Percentiles rank a stretch among this genome's conserved stretches.
These are phyloP conservation scores for Lactarius vividus DNA, from an alignment of 768 basidiomycete genomes.

Conservation along the genomic window DNA sequence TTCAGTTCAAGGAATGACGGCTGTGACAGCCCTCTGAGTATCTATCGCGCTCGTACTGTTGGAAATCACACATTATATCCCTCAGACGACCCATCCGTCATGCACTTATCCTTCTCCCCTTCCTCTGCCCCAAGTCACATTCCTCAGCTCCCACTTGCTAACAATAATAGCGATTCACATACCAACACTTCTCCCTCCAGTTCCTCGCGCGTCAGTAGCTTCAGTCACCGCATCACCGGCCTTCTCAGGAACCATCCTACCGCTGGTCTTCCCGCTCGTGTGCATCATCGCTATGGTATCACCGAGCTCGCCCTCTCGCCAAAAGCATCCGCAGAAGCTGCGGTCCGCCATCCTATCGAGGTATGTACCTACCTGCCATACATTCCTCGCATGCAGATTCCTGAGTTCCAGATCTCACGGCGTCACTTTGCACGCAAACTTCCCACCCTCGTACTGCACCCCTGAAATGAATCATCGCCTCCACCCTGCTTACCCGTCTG, in stretches of 20 bases:
- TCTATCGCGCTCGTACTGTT: too few species aligned
- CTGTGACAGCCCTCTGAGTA: too few species aligned
- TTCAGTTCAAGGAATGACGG: too few species aligned
- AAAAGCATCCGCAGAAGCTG: conserved; percentile 47
- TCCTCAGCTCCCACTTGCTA: conserved; percentile 22
- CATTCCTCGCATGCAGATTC: conserved; percentile 7
- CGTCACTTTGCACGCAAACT: conserved; percentile 29
- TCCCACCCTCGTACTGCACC: conserved; percentile 28
- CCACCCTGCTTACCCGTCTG: conserved; percentile 33
- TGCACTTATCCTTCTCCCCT: conserved; percentile 22
- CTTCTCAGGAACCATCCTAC: too few species aligned
- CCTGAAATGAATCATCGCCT: conserved; percentile 27
- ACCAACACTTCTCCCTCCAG: conserved; percentile 21
- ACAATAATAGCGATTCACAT: conserved; percentile 3
- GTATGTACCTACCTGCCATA: conserved; percentile 28
- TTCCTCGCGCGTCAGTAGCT: conserved; percentile 4
- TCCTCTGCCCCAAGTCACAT: conserved; percentile 25
- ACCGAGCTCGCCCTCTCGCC: conserved; percentile 47
- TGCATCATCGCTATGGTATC: conserved; percentile 46
- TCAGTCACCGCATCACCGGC: conserved; percentile 32
- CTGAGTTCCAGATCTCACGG: conserved; percentile 26
- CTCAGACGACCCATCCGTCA: conserved; percentile 20
- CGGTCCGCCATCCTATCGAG: conserved; percentile 32
- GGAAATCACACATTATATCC: conserved; percentile 18
- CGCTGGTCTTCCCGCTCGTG: conserved; percentile 36